Evolutionary conservation across 2,329 filamentous ascomycete genomes (phyloP).

Genomic region (Chlorencoelia australis): DNA sequence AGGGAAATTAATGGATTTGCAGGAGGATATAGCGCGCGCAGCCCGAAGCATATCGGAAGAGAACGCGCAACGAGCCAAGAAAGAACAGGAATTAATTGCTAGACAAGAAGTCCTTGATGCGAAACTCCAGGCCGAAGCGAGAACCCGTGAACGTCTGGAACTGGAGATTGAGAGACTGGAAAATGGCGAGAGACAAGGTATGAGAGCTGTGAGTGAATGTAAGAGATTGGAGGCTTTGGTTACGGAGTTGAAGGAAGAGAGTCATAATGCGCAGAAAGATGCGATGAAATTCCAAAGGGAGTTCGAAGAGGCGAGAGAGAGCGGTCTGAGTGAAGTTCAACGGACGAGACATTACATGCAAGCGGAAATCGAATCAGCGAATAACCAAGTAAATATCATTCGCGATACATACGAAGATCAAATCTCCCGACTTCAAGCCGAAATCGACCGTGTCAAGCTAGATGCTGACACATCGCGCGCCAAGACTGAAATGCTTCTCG

Average conservation of each 20-base stretch:
- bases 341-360: conserved; percentile 71
- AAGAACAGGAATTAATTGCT: conserved; percentile 69
- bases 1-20: conserved; percentile 71
- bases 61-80: conserved; percentile 67
- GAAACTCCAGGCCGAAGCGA: conserved; percentile 63
- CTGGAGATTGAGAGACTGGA: conserved; percentile 57
- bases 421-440: conserved; percentile 57
- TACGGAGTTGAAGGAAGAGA: conserved; percentile 52
- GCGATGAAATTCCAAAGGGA: conserved; percentile 58
- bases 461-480: conserved; percentile 74
- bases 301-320: conserved; percentile 73
- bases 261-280: conserved; percentile 42
- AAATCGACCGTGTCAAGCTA: conserved; percentile 68
- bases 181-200: conserved; percentile 51
- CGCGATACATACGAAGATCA: conserved; percentile 76
- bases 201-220: conserved; percentile 52
- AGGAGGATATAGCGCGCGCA: conserved; percentile 75
- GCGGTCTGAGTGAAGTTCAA: conserved; percentile 69
- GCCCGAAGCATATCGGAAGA: conserved; percentile 74
- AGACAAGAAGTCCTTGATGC: conserved; percentile 72
- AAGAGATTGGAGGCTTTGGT: conserved; percentile 48
- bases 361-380: conserved; percentile 71
- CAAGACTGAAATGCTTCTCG: conserved; percentile 72
- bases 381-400: conserved; percentile 75
- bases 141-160: conserved; percentile 57